These are phyloP conservation scores for Aspergillus sp. DNA, from an alignment of 2,329 filamentous ascomycete genomes.

Conservation along the genomic window DNA sequence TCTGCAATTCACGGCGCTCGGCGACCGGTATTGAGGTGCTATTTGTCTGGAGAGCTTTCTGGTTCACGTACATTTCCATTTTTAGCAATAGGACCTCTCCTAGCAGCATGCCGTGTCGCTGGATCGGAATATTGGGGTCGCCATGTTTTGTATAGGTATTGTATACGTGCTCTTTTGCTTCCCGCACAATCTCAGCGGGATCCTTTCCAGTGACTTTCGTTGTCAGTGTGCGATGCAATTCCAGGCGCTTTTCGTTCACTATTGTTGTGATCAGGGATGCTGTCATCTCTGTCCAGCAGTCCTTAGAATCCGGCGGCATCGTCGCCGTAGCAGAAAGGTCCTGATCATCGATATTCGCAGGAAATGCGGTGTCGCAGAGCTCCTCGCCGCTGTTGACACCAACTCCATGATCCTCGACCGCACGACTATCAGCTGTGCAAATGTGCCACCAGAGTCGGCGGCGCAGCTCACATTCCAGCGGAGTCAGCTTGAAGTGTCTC, in stretches of 20 bases:
- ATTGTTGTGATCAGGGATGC: slow-evolving; percentile 58
- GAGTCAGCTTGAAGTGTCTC: slow-evolving; percentile 50
- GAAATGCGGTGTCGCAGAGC: slow-evolving; percentile 44
- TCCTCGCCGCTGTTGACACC: slow-evolving; percentile 50
- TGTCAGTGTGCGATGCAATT: slow-evolving; percentile 18
- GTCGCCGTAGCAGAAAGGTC: slow-evolving; percentile 55
- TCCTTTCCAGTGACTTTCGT: slow-evolving; percentile 39
- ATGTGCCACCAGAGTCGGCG: slow-evolving; percentile 59
- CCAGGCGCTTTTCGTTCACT: slow-evolving; percentile 34
- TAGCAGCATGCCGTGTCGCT: slow-evolving; percentile 36
- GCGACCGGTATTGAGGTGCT: background rate
- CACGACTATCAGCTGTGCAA: slow-evolving; percentile 45
- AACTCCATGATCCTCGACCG: slow-evolving; percentile 61
- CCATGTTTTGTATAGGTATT: slow-evolving; percentile 53
- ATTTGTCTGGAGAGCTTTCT: slow-evolving; percentile 12
- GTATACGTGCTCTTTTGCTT: slow-evolving; percentile 50
- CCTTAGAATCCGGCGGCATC: slow-evolving; percentile 50
- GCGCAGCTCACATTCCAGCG: slow-evolving; percentile 58
- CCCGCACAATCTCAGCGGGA: slow-evolving; percentile 41
- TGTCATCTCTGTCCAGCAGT: slow-evolving; percentile 61
- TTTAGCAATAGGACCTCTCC: slow-evolving; percentile 37
- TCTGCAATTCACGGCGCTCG: background rate
- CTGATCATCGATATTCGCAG: slow-evolving; percentile 56
- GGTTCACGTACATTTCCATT: slow-evolving; percentile 38
- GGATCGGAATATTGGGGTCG: slow-evolving; percentile 55